Evolutionary conservation across 2,329 filamentous ascomycete genomes (phyloP).

Genomic region (Colletotrichum sansevieriae): DNA sequence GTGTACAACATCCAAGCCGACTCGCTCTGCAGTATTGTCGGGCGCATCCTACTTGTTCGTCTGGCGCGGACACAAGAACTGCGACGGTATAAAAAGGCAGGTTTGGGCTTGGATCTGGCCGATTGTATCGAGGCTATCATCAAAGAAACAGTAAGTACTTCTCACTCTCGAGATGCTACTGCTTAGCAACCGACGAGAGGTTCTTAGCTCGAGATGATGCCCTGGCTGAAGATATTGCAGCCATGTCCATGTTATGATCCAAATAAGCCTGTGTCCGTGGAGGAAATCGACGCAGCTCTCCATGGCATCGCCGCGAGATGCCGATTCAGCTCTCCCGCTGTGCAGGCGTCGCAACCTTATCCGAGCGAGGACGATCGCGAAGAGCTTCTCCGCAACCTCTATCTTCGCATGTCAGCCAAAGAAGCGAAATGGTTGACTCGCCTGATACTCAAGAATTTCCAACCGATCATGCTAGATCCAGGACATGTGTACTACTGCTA

Average conservation of each 20-base stretch:
- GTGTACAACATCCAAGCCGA: slow-evolving; percentile 78
- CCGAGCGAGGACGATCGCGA: slow-evolving; percentile 52
- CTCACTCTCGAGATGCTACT: neutral
- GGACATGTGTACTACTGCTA: slow-evolving; percentile 68
- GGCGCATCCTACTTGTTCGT: slow-evolving; percentile 73
- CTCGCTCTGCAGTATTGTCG: slow-evolving; percentile 75
- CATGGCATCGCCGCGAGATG: slow-evolving; percentile 76
- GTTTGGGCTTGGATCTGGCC: slow-evolving; percentile 74
- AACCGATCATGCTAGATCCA: slow-evolving; percentile 74
- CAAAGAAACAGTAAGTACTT: slow-evolving; percentile 65
- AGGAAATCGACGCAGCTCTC: slow-evolving; percentile 78
- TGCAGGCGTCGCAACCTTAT: slow-evolving; percentile 57
- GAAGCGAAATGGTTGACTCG: slow-evolving; percentile 92
- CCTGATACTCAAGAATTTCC: slow-evolving; percentile 81
- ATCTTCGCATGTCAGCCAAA: slow-evolving; percentile 69
- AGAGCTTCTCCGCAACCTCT: slow-evolving; percentile 65
- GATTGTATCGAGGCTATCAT: slow-evolving; percentile 78
- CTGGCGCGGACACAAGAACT: slow-evolving; percentile 72
- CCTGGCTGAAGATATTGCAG: slow-evolving; percentile 47
- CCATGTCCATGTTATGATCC: slow-evolving; percentile 57
- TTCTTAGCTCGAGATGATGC: too few species aligned
- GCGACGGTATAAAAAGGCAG: slow-evolving; percentile 70
- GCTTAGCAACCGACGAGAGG: slow-evolving; percentile 42
- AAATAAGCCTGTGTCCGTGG: slow-evolving; percentile 68
- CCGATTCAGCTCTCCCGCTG: slow-evolving; percentile 76